phyloP scores from a whole-genome alignment of 176 grass and related monocot species.

The Triticum turgidum region DNA sequence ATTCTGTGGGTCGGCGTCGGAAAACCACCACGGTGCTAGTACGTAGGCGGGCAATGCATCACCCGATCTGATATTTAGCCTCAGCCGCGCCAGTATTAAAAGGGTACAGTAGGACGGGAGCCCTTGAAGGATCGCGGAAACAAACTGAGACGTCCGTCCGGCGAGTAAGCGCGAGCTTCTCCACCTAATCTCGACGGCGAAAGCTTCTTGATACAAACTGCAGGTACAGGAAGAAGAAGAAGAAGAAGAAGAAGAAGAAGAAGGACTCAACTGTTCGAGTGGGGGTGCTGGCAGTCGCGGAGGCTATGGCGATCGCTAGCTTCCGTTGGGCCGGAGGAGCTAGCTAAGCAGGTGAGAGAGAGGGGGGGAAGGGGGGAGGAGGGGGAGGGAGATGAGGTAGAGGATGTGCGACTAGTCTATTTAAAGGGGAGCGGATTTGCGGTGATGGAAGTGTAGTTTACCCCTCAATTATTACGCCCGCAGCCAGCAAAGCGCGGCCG shows the following conservation, averaged over 20 bases:
- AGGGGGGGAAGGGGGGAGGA: not conserved
- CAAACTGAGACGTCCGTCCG: conserved; percentile 4
- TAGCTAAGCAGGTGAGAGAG: no score
- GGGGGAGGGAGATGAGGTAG: not conserved
- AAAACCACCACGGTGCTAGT: not conserved
- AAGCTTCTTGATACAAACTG: not conserved
- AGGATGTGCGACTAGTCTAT: conserved; percentile 23
- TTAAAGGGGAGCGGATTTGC: conserved; percentile 28
- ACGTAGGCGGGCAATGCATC: conserved; percentile 39
- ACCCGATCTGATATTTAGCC: not conserved
- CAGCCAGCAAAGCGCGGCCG: conserved; percentile 13
- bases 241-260: not conserved
- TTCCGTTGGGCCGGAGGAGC: conserved; percentile 27
- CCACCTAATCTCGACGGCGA: conserved; percentile 33
- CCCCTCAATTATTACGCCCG: conserved; percentile 33
- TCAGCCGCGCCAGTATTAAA: not conserved
- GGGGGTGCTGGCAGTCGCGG: not conserved
- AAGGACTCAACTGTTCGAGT: conserved; percentile 34
- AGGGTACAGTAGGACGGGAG: not conserved
- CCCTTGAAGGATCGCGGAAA: conserved; percentile 3
- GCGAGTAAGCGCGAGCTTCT: not conserved
- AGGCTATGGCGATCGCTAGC: not conserved
- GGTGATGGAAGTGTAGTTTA: conserved; percentile 27
- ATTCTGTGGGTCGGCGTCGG: conserved; percentile 18
- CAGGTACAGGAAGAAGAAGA: not conserved